phyloP scores from a whole-genome alignment of 2,329 filamentous ascomycete genomes.

The Botrytis paeoniae region DNA sequence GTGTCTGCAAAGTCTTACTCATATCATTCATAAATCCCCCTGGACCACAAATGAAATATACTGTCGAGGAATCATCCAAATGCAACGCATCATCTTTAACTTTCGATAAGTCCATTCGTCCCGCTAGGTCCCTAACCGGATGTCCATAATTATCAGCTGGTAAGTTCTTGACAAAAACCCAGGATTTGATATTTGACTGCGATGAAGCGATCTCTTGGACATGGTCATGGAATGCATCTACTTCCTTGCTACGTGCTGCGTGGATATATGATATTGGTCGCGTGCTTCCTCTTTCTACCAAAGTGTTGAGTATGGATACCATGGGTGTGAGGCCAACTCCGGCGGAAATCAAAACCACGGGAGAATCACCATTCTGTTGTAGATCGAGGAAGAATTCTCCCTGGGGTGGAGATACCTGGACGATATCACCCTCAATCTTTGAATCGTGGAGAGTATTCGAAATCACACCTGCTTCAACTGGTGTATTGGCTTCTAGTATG shows the following conservation, averaged over 20 bases:
- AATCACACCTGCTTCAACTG: constrained; percentile 1
- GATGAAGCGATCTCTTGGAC: constrained; percentile 37
- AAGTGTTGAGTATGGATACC: constrained; percentile 60
- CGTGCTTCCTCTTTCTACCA: constrained; percentile 39
- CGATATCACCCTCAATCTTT: constrained; percentile 48
- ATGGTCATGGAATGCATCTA: constrained; percentile 54
- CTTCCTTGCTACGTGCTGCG: constrained; percentile 49
- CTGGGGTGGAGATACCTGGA: constrained; percentile 54
- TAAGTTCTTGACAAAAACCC: constrained; percentile 7
- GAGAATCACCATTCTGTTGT: constrained; percentile 43
- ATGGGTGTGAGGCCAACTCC: constrained; percentile 68
- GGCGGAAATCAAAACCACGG: constrained; percentile 63
- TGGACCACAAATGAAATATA: constrained; percentile 17
- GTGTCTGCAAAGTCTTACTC: not conserved
- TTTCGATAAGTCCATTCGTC: constrained; percentile 9
- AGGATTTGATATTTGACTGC: not conserved
- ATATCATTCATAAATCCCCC: constrained; percentile 12
- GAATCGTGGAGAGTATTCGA: constrained; percentile 49
- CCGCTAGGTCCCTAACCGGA: not conserved
- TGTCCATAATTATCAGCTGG: not conserved
- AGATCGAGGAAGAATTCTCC: constrained; percentile 62
- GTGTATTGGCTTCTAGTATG: not conserved
- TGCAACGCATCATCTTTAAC: not conserved
- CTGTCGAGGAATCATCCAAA: not conserved
- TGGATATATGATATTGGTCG: constrained; percentile 63